Conservation (phyloP, 331 rosid species). For the Telfairia occidentalis region DNA sequence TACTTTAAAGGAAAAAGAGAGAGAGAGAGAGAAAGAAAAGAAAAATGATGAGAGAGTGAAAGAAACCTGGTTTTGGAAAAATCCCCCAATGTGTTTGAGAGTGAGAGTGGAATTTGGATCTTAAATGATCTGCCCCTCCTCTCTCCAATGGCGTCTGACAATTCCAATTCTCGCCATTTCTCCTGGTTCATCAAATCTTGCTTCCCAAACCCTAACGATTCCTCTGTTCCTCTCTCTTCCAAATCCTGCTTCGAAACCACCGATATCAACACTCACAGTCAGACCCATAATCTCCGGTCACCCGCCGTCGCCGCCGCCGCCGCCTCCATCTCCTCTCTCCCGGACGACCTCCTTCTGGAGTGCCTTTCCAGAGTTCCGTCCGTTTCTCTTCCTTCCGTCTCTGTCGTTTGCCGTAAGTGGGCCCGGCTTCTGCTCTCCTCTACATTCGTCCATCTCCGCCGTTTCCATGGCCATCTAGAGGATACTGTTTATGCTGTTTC, state of each 20-base stretch:
- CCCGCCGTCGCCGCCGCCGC: background rate
- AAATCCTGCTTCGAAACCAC: background rate
- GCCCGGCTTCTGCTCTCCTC: slow-evolving; percentile 28
- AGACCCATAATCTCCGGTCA: background rate
- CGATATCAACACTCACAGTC: background rate
- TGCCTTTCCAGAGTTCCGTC: slow-evolving; percentile 41
- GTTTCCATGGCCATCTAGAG: slow-evolving; percentile 10
- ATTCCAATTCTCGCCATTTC: slow-evolving; percentile 62
- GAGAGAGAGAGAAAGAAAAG: background rate
- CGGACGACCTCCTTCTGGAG: slow-evolving; percentile 54
- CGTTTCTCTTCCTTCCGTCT: slow-evolving; percentile 33
- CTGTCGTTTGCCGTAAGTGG: slow-evolving; percentile 56
- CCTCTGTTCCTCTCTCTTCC: background rate
- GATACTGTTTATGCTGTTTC: slow-evolving; percentile 19
- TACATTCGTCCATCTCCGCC: slow-evolving; percentile 20
- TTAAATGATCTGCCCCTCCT: background rate
- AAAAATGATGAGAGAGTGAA: background rate
- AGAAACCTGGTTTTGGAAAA: background rate
- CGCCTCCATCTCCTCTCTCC: slow-evolving; percentile 42
- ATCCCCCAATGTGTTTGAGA: background rate
- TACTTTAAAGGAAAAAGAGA: background rate
- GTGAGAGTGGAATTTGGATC: background rate
- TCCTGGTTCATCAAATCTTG: slow-evolving; percentile 67
- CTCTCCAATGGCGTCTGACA: slow-evolving; percentile 28
- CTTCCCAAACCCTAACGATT: slow-evolving; percentile 38